Evolutionary conservation across 2,329 filamentous ascomycete genomes (phyloP).

Genomic region (Penicillium sp.): DNA sequence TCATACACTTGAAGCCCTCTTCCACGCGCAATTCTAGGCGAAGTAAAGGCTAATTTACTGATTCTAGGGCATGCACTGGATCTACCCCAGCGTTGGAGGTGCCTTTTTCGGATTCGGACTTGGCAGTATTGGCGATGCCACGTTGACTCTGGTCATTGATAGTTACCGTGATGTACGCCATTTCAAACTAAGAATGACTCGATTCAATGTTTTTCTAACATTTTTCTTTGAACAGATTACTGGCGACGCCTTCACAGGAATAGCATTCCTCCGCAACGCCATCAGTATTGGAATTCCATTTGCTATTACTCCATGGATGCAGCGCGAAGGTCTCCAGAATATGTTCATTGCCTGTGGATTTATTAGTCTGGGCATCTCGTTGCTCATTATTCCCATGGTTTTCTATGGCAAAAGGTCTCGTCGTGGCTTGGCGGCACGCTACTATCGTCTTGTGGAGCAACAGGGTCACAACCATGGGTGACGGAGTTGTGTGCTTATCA

Average conservation of each 20-base stretch:
- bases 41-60: neutral
- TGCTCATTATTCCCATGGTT: constrained; percentile 31
- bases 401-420: constrained; percentile 33
- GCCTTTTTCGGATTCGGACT: constrained; percentile 49
- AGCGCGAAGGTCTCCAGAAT: constrained; percentile 31
- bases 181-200: neutral
- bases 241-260: constrained; percentile 38
- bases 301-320: constrained; percentile 40
- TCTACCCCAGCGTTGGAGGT: constrained; percentile 47
- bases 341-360: constrained; percentile 39
- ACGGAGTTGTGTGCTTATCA: neutral
- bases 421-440: constrained; percentile 17
- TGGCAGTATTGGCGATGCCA: constrained; percentile 46
- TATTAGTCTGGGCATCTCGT: constrained; percentile 31
- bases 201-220: neutral
- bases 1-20: neutral
- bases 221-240: constrained; percentile 20
- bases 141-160: constrained; percentile 31
- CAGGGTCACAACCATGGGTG: constrained; percentile 11
- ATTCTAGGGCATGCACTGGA: constrained; percentile 54
- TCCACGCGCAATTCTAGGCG: neutral
- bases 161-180: constrained; percentile 44
- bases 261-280: constrained; percentile 42
- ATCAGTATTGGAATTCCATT: constrained; percentile 41
- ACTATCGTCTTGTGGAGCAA: constrained; percentile 23